phyloP scores from a whole-genome alignment of 345 rosid species.

The Xanthoceras sorbifolium region DNA sequence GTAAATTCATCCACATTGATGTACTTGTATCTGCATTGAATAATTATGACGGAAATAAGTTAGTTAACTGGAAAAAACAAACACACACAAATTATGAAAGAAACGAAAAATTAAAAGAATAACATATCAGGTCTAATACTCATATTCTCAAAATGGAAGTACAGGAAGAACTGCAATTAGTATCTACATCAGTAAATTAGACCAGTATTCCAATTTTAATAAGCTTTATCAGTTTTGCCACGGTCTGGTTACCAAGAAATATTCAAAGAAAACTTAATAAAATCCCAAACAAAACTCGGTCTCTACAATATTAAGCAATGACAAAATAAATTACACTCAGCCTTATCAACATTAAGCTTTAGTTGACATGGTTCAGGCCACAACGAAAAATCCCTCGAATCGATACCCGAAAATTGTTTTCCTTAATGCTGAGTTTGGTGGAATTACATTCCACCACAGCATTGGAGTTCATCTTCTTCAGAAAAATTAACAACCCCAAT shows the following conservation, averaged over 20 bases:
- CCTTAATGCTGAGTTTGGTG: neutral
- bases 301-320: neutral
- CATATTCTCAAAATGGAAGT: neutral
- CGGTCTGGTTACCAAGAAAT: neutral
- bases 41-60: conserved; percentile 2
- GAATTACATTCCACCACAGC: neutral
- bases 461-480: neutral
- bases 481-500: neutral
- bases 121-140: neutral
- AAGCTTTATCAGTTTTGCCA: neutral
- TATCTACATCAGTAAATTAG: neutral
- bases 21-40: conserved; percentile 80
- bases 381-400: neutral
- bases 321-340: neutral
- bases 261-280: neutral
- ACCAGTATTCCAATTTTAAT: neutral
- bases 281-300: neutral
- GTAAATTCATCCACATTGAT: conserved; percentile 94
- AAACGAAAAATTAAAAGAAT: neutral
- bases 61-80: neutral
- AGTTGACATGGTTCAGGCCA: neutral
- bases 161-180: neutral
- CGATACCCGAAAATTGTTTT: neutral
- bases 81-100: too few species aligned
- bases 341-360: neutral